Evolutionary conservation across 441 rosid genomes (phyloP).

Genomic region (Macaranga tanarius): DNA sequence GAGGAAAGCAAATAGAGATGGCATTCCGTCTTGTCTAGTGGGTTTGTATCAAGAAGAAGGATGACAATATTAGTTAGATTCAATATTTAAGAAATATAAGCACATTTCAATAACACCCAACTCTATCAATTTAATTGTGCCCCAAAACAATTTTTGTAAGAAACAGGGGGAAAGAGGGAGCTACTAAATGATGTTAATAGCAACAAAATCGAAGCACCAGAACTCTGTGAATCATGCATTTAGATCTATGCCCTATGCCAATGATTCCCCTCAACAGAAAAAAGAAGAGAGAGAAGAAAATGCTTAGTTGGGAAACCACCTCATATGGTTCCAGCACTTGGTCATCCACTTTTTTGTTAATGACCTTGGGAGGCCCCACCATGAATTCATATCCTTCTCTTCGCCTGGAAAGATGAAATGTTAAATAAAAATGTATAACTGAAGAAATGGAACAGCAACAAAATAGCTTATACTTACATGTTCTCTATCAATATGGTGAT

Average conservation of each 20-base stretch:
- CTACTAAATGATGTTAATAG: background rate
- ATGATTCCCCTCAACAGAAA: background rate
- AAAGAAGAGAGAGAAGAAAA: conserved; percentile 15
- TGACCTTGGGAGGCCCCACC: conserved; percentile 99
- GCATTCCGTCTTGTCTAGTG: background rate
- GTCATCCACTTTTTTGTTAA: conserved; percentile 73
- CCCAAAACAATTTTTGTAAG: background rate
- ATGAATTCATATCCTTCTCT: conserved; percentile 98
- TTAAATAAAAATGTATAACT: conserved; percentile 20
- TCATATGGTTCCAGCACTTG: conserved; percentile 85
- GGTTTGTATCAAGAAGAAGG: background rate
- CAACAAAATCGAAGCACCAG: conserved; percentile 1
- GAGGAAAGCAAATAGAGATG: no score
- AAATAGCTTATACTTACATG: conserved; percentile 54
- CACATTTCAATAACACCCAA: conserved; percentile 2
- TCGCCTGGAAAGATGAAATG: conserved; percentile 55
- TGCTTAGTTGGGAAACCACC: conserved; percentile 43
- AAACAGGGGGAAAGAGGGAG: background rate
- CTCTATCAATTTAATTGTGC: conserved; percentile 12
- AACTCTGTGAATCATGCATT: conserved; percentile 7
- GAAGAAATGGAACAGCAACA: conserved; percentile 25
- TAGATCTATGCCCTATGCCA: conserved; percentile 1
- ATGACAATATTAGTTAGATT: background rate
- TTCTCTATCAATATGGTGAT: conserved; percentile 94
- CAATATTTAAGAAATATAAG: background rate